These are phyloP conservation scores for Colletotrichum chrysophilum DNA, from an alignment of 2,329 filamentous ascomycete species.

Conservation along the genomic window DNA sequence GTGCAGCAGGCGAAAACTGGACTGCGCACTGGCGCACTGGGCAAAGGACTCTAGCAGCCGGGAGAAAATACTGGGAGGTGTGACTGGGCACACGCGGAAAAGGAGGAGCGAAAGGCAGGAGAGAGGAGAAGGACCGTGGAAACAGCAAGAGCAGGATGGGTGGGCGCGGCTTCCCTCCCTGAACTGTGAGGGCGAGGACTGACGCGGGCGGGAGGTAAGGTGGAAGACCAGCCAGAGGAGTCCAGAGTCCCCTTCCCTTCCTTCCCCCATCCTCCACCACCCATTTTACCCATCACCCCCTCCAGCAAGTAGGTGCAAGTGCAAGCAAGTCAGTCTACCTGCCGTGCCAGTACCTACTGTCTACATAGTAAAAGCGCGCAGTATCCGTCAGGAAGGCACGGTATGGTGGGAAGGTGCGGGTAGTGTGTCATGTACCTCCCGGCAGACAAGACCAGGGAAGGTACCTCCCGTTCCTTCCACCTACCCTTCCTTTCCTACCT, in stretches of 20 bases:
- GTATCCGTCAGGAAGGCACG: constrained; percentile 9
- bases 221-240: neutral
- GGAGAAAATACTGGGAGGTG: neutral
- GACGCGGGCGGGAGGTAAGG: neutral
- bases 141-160: neutral
- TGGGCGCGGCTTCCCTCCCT: constrained; percentile 21
- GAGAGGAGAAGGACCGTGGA: constrained; percentile 9
- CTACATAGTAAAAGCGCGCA: neutral
- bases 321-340: neutral
- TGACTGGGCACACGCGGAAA: neutral
- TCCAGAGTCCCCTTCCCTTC: constrained; percentile 3
- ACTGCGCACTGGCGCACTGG: constrained; percentile 12
- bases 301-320: neutral
- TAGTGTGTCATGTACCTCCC: neutral
- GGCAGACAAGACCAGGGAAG: neutral
- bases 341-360: neutral
- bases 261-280: neutral
- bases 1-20: neutral
- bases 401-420: neutral
- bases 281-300: neutral
- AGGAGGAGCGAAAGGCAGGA: constrained; percentile 1
- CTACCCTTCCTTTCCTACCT: neutral
- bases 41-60: neutral
- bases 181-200: neutral
- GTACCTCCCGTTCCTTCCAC: neutral